These are phyloP conservation scores for Pogostemon cablin DNA, from an alignment of 257 asterid species.

Conservation along the genomic window DNA sequence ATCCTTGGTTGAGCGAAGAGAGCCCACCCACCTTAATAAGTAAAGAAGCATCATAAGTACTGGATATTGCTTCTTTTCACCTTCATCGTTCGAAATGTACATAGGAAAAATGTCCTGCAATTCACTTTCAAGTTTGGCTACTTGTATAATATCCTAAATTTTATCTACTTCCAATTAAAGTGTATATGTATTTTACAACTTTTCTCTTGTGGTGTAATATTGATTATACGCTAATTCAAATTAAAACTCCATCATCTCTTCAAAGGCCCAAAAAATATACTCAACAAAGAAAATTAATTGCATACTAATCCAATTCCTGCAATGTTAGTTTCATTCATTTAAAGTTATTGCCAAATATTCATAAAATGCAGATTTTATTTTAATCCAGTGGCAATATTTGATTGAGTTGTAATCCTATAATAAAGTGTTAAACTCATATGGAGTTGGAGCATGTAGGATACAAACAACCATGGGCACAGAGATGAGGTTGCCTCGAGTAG, in stretches of 20 bases:
- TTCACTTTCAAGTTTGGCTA: neutral
- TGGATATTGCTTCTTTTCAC: neutral
- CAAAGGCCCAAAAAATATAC: too few relatives aligned
- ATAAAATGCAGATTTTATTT: neutral
- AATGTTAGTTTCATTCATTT: neutral
- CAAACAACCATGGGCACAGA: neutral
- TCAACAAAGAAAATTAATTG: neutral
- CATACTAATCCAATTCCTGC: neutral
- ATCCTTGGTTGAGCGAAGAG: conserved; percentile 62
- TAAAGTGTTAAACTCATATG: too few relatives aligned
- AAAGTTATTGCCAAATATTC: neutral
- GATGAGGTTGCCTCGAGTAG: neutral
- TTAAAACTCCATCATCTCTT: too few relatives aligned
- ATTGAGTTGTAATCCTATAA: too few relatives aligned
- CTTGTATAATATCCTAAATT: neutral
- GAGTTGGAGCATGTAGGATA: neutral
- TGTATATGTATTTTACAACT: neutral
- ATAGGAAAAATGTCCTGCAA: neutral
- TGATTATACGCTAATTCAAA: too few relatives aligned
- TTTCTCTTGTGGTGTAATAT: too few relatives aligned
- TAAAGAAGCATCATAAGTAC: conserved; percentile 37
- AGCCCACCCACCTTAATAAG: conserved; percentile 60
- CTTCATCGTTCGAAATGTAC: neutral
- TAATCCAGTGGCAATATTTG: neutral
- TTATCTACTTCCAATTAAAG: neutral